phyloP scores from a whole-genome alignment of 441 rosid species.

The Jatropha multifida region DNA sequence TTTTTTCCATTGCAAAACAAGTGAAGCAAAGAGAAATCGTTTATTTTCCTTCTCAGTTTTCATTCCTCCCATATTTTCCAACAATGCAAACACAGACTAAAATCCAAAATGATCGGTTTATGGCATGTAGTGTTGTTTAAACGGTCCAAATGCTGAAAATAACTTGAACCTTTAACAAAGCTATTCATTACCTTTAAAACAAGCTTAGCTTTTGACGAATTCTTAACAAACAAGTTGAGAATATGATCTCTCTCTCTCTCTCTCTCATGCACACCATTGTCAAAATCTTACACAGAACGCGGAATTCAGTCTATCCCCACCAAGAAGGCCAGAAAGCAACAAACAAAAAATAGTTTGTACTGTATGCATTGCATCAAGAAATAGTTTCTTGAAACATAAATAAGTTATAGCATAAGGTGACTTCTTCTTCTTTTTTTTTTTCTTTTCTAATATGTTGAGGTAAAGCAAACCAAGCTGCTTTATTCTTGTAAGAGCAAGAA shows the following conservation, averaged over 20 bases:
- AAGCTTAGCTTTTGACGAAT: background rate
- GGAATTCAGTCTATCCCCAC: conserved; percentile 3
- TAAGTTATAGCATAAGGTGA: background rate
- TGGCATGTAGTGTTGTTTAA: background rate
- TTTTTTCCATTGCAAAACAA: too few relatives aligned
- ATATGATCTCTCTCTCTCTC: conserved; percentile 3
- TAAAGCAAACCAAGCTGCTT: background rate
- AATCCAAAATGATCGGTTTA: background rate
- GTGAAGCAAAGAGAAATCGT: too few relatives aligned
- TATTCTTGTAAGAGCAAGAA: background rate
- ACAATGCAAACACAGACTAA: too few relatives aligned
- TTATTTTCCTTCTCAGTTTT: too few relatives aligned
- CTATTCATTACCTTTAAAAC: background rate
- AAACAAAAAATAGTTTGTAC: background rate
- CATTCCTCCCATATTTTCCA: too few relatives aligned
- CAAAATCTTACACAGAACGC: conserved; percentile 16
- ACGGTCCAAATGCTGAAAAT: background rate
- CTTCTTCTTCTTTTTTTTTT: too few relatives aligned
- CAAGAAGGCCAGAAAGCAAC: background rate
- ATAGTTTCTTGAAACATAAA: background rate
- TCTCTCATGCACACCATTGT: conserved; percentile 13
- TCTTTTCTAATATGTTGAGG: background rate
- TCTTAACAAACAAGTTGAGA: conserved; percentile 32
- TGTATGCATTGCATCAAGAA: background rate
- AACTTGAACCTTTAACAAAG: background rate